Conservation (phyloP, 2,329 filamentous ascomycete genomes). For the Exophiala spinifera region DNA sequence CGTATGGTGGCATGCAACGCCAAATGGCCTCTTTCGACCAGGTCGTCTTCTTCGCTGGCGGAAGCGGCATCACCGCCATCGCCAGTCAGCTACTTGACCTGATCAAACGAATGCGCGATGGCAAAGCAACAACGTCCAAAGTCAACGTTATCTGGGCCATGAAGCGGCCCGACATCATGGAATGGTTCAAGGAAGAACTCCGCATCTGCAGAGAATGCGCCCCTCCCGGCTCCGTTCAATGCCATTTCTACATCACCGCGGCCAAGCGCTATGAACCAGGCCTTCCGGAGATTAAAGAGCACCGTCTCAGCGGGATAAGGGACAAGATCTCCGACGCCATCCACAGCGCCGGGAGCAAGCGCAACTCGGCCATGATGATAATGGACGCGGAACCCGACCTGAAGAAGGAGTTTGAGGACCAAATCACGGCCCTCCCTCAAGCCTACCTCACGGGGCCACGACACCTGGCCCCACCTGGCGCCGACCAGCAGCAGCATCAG, state of each 20-base stretch:
- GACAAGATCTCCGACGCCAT: constrained; percentile 86
- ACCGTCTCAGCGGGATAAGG: constrained; percentile 60
- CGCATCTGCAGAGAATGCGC: constrained; percentile 87
- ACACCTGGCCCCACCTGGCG: constrained; percentile 12
- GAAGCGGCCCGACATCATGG: constrained; percentile 87
- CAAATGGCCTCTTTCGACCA: constrained; percentile 90
- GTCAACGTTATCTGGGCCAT: constrained; percentile 93
- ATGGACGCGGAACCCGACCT: constrained; percentile 77
- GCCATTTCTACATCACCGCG: constrained; percentile 90
- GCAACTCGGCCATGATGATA: constrained; percentile 78
- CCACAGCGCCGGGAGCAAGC: constrained; percentile 79
- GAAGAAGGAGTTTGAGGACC: constrained; percentile 68
- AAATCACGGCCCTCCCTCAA: constrained; percentile 74
- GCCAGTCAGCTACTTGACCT: constrained; percentile 87
- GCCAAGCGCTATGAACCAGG: constrained; percentile 54
- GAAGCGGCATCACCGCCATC: constrained; percentile 89
- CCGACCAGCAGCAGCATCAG: neutral
- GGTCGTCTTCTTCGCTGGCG: constrained; percentile 87
- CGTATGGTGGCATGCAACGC: constrained; percentile 90
- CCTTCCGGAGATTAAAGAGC: constrained; percentile 40
- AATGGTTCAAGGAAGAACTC: constrained; percentile 95
- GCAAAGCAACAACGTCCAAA: constrained; percentile 86
- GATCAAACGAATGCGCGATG: constrained; percentile 95
- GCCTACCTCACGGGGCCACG: constrained; percentile 33
- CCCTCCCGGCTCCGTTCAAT: constrained; percentile 82